phyloP scores from a whole-genome alignment of 1,284 basidiomycete genomes.

The Tremellales sp. region DNA sequence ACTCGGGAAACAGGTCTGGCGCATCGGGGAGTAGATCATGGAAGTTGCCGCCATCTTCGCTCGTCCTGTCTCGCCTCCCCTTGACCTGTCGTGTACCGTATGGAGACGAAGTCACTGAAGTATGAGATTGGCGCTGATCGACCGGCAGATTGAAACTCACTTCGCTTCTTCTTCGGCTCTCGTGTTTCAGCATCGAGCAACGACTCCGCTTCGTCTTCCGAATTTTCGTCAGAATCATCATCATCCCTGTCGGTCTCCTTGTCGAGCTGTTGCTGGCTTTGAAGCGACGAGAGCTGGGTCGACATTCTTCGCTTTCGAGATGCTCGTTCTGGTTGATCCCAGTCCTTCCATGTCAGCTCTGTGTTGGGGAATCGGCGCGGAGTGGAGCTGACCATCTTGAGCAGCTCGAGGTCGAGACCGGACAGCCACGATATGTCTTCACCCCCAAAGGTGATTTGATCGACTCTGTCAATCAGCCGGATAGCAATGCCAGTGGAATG shows the following conservation, averaged over 20 bases:
- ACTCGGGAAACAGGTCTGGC: too few relatives aligned
- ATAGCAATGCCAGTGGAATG: neutral
- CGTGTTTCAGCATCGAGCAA: slow-evolving; percentile 3
- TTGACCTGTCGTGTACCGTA: too few relatives aligned
- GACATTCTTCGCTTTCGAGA: slow-evolving; percentile 20
- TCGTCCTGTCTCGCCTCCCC: too few relatives aligned
- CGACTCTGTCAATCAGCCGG: slow-evolving; percentile 20
- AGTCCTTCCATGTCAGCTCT: slow-evolving; percentile 20
- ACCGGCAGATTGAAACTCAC: too few relatives aligned
- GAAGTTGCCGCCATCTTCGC: too few relatives aligned
- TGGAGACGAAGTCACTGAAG: too few relatives aligned
- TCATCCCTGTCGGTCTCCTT: neutral
- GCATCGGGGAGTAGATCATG: too few relatives aligned
- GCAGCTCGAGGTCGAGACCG: slow-evolving; percentile 20
- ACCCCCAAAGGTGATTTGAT: slow-evolving; percentile 36
- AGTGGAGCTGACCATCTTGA: slow-evolving; percentile 22
- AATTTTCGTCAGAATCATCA: slow-evolving; percentile 10
- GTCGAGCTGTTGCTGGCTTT: slow-evolving; percentile 1
- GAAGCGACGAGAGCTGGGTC: slow-evolving; percentile 28
- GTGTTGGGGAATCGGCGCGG: neutral
- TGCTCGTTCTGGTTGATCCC: slow-evolving; percentile 26
- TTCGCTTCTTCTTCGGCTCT: too few relatives aligned
- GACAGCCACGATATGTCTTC: slow-evolving; percentile 15
- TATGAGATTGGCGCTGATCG: too few relatives aligned
- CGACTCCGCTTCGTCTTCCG: slow-evolving; percentile 11